Conservation (phyloP, 2,329 filamentous ascomycete genomes). For the Penicillium paneum region DNA sequence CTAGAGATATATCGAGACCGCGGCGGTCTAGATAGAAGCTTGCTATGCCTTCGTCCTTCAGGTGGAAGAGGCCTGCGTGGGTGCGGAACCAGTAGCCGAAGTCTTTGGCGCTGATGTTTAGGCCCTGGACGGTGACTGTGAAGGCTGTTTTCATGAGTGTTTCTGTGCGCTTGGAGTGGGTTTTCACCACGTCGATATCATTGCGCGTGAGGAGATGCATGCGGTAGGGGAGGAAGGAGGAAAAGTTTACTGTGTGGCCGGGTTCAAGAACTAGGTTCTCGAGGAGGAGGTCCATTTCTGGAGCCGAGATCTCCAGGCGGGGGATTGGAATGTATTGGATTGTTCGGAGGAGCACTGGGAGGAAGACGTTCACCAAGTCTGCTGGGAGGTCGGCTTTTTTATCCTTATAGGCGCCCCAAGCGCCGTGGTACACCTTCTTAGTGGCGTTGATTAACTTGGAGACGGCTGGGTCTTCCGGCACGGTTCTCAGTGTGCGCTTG, state of each 20-base stretch:
- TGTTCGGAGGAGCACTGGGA: conserved; percentile 71
- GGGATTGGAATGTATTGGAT: conserved; percentile 89
- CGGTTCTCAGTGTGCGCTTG: conserved; percentile 64
- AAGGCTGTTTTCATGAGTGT: conserved; percentile 68
- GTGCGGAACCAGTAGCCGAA: conserved; percentile 85
- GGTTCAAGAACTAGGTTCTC: conserved; percentile 91
- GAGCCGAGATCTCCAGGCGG: conserved; percentile 79
- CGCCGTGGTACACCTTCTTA: conserved; percentile 63
- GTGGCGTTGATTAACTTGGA: conserved; percentile 65
- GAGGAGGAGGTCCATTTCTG: conserved; percentile 77
- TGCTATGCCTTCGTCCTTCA: conserved; percentile 79
- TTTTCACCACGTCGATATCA: conserved; percentile 80
- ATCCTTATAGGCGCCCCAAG: conserved; percentile 63
- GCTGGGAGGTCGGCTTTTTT: conserved; percentile 69
- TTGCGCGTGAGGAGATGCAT: conserved; percentile 80
- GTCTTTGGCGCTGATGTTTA: conserved; percentile 81
- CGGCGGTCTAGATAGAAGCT: conserved; percentile 81
- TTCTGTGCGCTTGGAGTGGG: conserved; percentile 62
- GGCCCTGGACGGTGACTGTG: conserved; percentile 73
- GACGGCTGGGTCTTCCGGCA: conserved; percentile 69
- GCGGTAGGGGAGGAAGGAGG: conserved; percentile 84
- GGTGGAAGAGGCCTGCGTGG: conserved; percentile 69
- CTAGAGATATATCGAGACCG: conserved; percentile 80
- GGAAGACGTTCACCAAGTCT: conserved; percentile 75
- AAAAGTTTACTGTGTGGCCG: conserved; percentile 75